These are phyloP conservation scores for Coemansia sp. DNA, from an alignment of 192 early-diverging fungal genomes.

Conservation along the genomic window DNA sequence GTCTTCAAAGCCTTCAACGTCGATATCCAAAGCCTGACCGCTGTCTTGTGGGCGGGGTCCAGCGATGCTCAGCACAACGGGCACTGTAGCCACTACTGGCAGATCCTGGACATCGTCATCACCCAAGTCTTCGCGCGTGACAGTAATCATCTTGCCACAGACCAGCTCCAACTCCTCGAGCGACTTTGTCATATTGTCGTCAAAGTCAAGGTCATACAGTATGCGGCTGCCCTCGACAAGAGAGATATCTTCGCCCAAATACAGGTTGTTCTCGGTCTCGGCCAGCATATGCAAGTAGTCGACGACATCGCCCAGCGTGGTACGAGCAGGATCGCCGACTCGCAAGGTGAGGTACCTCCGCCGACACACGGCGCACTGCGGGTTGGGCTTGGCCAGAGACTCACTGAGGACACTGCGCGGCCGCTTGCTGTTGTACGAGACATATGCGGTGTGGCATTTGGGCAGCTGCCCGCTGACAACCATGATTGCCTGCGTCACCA, in stretches of 20 bases:
- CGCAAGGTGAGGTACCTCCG: conserved; percentile 62
- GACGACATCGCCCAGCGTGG: conserved; percentile 74
- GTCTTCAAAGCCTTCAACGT: conserved; percentile 38
- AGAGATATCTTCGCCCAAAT: conserved; percentile 72
- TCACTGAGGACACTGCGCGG: conserved; percentile 69
- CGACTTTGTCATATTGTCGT: conserved; percentile 70
- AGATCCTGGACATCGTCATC: neutral
- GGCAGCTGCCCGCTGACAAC: conserved; percentile 50
- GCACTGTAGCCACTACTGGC: conserved; percentile 4
- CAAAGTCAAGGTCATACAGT: conserved; percentile 89
- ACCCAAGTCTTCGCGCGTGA: conserved; percentile 37
- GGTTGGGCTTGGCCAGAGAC: conserved; percentile 66
- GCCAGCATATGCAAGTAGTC: conserved; percentile 42
- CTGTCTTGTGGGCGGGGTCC: neutral
- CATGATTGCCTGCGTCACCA: conserved; percentile 86
- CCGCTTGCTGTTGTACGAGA: conserved; percentile 63
- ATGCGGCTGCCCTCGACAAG: conserved; percentile 75
- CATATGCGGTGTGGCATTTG: conserved; percentile 60
- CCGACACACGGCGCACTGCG: conserved; percentile 78
- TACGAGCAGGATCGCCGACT: conserved; percentile 58
- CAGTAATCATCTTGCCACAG: conserved; percentile 33
- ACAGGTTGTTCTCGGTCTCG: conserved; percentile 53
- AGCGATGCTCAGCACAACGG: conserved; percentile 41
- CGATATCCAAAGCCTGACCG: neutral
- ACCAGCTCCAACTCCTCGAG: conserved; percentile 65